A percentile compares a stretch with the other conserved stretches of the same genome.
Conservation (phyloP, 345 rosid species). For the Camelina hispida region DNA sequence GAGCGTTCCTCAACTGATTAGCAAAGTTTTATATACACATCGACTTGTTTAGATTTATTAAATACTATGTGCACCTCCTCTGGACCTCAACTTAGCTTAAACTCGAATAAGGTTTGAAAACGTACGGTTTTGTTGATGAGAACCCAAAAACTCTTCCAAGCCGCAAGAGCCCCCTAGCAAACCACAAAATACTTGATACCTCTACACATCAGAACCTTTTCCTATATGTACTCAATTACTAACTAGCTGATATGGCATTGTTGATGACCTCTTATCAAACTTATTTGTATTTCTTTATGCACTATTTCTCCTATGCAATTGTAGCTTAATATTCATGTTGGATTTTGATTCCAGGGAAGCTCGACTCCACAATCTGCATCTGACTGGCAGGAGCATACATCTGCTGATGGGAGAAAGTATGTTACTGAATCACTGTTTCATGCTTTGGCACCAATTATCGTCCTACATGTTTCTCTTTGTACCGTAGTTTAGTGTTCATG, state of each 20-base stretch:
- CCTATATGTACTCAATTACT: slow-evolving; percentile 1
- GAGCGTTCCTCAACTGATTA: neutral
- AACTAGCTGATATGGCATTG: slow-evolving; percentile 3
- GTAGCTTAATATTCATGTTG: slow-evolving; percentile 19
- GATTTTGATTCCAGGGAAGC: slow-evolving; percentile 38
- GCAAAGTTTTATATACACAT: slow-evolving; percentile 3
- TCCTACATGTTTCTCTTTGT: slow-evolving; percentile 19
- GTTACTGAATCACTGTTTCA: slow-evolving; percentile 31
- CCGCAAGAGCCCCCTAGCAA: slow-evolving; percentile 3
- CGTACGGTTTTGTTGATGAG: slow-evolving; percentile 5
- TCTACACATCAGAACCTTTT: slow-evolving; percentile 10
- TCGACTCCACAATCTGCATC: slow-evolving; percentile 60
- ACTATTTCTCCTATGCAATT: slow-evolving; percentile 4
- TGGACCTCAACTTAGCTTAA: neutral
- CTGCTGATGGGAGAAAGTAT: slow-evolving; percentile 91
- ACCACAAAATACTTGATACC: slow-evolving; percentile 2
- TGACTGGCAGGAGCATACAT: slow-evolving; percentile 96
- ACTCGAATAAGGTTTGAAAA: slow-evolving; percentile 10
- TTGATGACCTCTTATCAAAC: slow-evolving; percentile 25
- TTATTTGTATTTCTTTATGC: slow-evolving; percentile 14
- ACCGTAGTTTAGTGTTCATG: slow-evolving; percentile 3
- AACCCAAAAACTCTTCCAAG: neutral
- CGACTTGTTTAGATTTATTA: neutral
- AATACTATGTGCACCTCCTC: slow-evolving; percentile 4
- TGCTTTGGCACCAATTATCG: neutral